Evolutionary conservation across 1,284 basidiomycete species (phyloP).

Genomic region (Ustilago cynodontis): DNA sequence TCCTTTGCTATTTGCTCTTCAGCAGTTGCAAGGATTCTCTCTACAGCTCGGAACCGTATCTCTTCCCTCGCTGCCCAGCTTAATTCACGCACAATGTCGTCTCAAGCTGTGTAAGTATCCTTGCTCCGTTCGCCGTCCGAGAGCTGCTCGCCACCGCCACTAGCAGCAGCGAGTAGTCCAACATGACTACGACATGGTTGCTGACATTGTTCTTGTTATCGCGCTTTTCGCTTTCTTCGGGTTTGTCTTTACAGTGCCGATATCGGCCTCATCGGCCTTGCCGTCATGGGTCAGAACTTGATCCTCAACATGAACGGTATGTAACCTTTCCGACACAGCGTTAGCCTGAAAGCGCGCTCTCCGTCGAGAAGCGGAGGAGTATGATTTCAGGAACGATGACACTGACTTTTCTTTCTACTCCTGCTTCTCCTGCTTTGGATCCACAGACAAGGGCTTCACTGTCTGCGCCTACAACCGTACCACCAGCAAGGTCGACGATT

Average conservation of each 20-base stretch:
- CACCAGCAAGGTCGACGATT: slow-evolving; percentile 93
- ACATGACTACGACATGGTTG: background rate
- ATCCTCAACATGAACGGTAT: slow-evolving; percentile 70
- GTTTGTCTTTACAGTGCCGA: slow-evolving; percentile 55
- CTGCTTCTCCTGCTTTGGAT: background rate
- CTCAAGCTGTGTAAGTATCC: slow-evolving; percentile 56
- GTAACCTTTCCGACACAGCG: slow-evolving; percentile 15
- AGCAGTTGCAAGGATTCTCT: slow-evolving; percentile 51
- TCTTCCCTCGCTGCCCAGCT: slow-evolving; percentile 46
- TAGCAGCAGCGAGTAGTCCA: background rate
- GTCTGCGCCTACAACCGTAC: slow-evolving; percentile 98
- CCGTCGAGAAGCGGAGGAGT: background rate
- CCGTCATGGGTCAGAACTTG: slow-evolving; percentile 70
- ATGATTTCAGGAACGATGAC: background rate
- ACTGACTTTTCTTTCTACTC: slow-evolving; percentile 18
- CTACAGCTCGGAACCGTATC: slow-evolving; percentile 36
- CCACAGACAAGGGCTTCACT: slow-evolving; percentile 90
- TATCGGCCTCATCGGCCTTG: slow-evolving; percentile 70
- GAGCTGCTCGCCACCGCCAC: background rate
- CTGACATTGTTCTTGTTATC: slow-evolving; percentile 12
- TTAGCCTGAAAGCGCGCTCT: background rate
- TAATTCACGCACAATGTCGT: slow-evolving; percentile 50
- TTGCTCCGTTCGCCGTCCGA: background rate
- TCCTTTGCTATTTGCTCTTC: slow-evolving; percentile 29
- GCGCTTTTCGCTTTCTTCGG: background rate